phyloP scores from a whole-genome alignment of 2,329 filamentous ascomycete species.

The Talaromyces sp. region DNA sequence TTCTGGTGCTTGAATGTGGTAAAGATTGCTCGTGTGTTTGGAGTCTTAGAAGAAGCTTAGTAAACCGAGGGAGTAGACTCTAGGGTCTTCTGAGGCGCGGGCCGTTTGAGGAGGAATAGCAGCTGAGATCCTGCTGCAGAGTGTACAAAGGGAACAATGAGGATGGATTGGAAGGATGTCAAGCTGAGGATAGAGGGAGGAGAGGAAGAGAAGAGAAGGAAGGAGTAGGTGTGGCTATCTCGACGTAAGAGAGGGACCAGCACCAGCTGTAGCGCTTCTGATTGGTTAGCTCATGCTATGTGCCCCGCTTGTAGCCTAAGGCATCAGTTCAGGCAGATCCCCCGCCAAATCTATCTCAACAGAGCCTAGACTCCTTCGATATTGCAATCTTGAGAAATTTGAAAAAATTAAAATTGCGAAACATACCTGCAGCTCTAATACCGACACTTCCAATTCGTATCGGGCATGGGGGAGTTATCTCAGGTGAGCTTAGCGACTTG shows the following conservation, averaged over 20 bases:
- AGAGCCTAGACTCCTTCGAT: not conserved
- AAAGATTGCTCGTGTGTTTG: conserved; percentile 21
- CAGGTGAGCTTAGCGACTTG: not conserved
- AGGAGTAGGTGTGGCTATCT: conserved; percentile 4
- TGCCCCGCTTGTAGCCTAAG: conserved; percentile 20
- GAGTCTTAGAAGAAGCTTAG: conserved; percentile 1
- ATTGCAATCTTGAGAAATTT: not conserved
- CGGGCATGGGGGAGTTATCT: not conserved
- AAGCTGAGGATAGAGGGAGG: not conserved
- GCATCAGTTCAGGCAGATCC: conserved; percentile 7
- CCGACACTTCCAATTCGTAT: no score
- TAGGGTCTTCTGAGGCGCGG: not conserved
- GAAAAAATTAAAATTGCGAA: not conserved
- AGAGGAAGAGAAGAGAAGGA: not conserved
- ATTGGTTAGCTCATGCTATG: not conserved
- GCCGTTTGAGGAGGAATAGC: not conserved
- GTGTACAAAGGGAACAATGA: not conserved
- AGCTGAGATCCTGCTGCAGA: not conserved
- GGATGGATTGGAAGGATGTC: not conserved
- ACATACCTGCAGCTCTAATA: not conserved
- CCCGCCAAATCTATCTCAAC: not conserved
- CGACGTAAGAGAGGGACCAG: conserved; percentile 20
- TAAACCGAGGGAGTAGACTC: conserved; percentile 4
- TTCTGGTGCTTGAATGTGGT: conserved; percentile 26
- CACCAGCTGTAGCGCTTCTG: conserved; percentile 1